Evolutionary conservation across 73 alveolate genomes (phyloP).

Genomic region (Durusdinium trenchii): DNA sequence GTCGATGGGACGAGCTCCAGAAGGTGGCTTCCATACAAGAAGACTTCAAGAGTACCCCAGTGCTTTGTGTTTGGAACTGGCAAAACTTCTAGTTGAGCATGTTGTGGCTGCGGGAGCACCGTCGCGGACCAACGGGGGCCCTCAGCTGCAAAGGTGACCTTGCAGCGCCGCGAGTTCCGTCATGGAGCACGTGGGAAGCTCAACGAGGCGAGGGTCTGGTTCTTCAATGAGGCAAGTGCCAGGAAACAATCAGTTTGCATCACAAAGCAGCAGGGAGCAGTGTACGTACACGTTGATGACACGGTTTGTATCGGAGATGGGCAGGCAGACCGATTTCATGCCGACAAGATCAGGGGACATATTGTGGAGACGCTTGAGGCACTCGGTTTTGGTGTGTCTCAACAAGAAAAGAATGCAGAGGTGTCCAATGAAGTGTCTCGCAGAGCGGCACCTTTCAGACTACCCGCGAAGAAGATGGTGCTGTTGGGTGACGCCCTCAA

Average conservation of each 20-base stretch:
- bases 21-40: not conserved
- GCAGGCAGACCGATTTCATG: not conserved
- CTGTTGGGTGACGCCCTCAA: not conserved
- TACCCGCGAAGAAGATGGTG: not conserved
- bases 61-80: not conserved
- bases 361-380: not conserved
- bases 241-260: not conserved
- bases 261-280: not conserved
- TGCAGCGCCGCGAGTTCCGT: not conserved
- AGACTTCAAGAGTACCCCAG: not conserved
- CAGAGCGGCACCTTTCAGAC: not conserved
- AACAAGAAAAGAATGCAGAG: not conserved
- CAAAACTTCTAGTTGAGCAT: not conserved
- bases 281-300: not conserved
- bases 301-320: not conserved
- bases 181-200: not conserved
- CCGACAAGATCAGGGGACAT: not conserved
- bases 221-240: not conserved
- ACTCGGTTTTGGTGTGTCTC: not conserved
- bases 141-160: not conserved
- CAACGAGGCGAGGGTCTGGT: not conserved
- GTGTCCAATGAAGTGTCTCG: not conserved
- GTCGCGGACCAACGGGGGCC: constrained; percentile 18
- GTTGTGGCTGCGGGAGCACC: not conserved
- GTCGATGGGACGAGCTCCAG: not conserved